Evolutionary conservation across 1,284 basidiomycete species (phyloP), one percentile per base, ranked within the genome.

Genomic region (Ganoderma leucocontextum): DNA sequence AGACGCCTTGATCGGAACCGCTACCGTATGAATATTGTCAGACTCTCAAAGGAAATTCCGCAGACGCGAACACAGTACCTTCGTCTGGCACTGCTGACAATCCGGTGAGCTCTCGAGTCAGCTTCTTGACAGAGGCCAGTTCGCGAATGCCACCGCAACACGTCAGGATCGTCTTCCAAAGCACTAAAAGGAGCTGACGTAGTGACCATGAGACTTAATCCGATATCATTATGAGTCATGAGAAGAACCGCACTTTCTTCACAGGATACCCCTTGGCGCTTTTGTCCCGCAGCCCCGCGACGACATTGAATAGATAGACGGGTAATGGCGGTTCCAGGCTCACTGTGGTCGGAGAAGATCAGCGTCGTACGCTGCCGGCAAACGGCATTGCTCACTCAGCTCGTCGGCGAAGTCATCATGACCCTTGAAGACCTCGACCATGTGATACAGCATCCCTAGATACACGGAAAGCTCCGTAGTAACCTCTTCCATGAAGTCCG

Each of bases 391-490:
- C 95, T 84, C 80, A 97, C 96, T 98, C 62, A 98, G 84, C 81
- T 98, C 96, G 73, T 98, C 95, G 3, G 94, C 96, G 78, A 98
- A 98, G 74, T 95, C 91, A 68, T 96, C 95, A 73, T 97, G 93
- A 5, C 91, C 91, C 77, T 97, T 93, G 80, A 96, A 95, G 33
- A 96, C 89, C 80, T 98, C 96, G 35, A 98, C 91, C 70, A 98
- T 83, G 79, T 97, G 95, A 79, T 98, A 98, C 53, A 98, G 83
- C 88, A 98, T 95, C 13, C 94, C 95, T 42, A 98, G 87, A 75
- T 96, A 94, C 52, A 97, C 92, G 47, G 95, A 95, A 67, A 98
- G 88, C 78, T 98, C 96, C 1, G 94, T 95, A 64, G 94, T 91
- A 60, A 95, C 89, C 80, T 96, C 95, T 77, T 96, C 95, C 71